Base-by-base conservation (phyloP, 176 grass and related monocot genomes). In the barley (Hordeum vulgare) region DNA sequence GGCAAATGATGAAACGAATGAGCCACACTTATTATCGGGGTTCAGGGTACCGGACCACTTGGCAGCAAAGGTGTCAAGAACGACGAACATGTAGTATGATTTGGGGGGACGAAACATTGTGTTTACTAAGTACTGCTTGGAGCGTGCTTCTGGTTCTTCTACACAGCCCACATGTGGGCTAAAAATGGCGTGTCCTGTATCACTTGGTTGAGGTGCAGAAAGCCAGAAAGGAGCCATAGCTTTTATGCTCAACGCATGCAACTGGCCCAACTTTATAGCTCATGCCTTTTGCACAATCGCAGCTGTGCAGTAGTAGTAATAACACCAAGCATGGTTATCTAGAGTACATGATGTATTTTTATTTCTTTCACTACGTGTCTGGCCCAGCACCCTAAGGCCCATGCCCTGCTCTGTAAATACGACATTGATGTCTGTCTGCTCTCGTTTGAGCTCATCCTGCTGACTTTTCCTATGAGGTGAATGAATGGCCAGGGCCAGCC, bases 201-300 rank as follows among this genome's bases (percentile, higher is more conserved):
- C 88, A 86, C 27, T 74, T 90, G 74, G 57, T 73, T 73, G 58
- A 74, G 44, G 45, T 65, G 58, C 88, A 86, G 66, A 74, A 74
- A 74, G 71, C 71, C 71, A 20, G 42, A 86, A 90, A 90, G 83
- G 84, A 40, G 74, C 79, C 45, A 64, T 64, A 24, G 33, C 88
- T 90, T 90, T 90, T 90, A 72, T 73, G 78, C 66, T 90, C 71
- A 86, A 49, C 74, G 79, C 88, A 73, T 74, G 84, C 88, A 64
- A 54, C 78, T 78, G 74, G 25, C 7, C 10, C 24, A 66, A 23
- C 88, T 90, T 90, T 86, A 86, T 89, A 58, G 85, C 84, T 79
- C 57, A 71, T 66, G 73, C 78, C 64, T 90, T 89, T 89, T 89
- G 78, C 84, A 79, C 54, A 73, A 49, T 34, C 81, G 64, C 74